Conservation (phyloP, 768 basidiomycete species). For the Lactarius tabidus region DNA sequence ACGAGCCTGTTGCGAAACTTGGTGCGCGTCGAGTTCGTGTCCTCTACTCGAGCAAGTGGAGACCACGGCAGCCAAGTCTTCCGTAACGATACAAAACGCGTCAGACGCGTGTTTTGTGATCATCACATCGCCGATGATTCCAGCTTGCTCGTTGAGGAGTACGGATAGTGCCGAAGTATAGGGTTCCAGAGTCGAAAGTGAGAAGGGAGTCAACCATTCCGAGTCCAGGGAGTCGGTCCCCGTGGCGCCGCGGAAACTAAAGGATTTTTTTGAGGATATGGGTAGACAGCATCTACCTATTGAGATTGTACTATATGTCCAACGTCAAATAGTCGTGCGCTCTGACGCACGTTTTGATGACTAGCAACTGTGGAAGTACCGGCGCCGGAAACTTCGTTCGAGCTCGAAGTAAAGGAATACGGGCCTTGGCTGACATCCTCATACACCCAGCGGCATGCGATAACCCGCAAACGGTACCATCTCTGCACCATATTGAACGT, state of each 20-base stretch:
- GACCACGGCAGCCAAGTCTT: slow-evolving; percentile 78
- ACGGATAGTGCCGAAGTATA: slow-evolving; percentile 86
- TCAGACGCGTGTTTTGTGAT: slow-evolving; percentile 78
- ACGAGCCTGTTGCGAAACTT: too few species aligned
- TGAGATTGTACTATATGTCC: slow-evolving; percentile 97
- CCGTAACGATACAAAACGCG: slow-evolving; percentile 86
- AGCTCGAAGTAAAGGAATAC: slow-evolving; percentile 25
- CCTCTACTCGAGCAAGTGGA: too few species aligned
- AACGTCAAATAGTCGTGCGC: slow-evolving; percentile 91
- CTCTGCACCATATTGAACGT: slow-evolving; percentile 76
- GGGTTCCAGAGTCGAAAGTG: slow-evolving; percentile 58
- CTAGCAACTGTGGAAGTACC: slow-evolving; percentile 61
- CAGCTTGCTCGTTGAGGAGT: slow-evolving; percentile 81
- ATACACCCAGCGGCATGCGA: slow-evolving; percentile 89
- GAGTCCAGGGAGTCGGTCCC: slow-evolving; percentile 81
- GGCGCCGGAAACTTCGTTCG: background rate
- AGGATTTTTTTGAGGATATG: background rate
- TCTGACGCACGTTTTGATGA: slow-evolving; percentile 81
- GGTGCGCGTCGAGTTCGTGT: too few species aligned
- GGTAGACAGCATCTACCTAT: slow-evolving; percentile 38
- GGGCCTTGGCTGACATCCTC: slow-evolving; percentile 75
- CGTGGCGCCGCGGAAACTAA: slow-evolving; percentile 76
- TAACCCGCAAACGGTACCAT: slow-evolving; percentile 98
- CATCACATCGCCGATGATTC: slow-evolving; percentile 95
- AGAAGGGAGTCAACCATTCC: slow-evolving; percentile 84